Conservation (phyloP, 208 protist genomes). For the Leishmania tropica region DNA sequence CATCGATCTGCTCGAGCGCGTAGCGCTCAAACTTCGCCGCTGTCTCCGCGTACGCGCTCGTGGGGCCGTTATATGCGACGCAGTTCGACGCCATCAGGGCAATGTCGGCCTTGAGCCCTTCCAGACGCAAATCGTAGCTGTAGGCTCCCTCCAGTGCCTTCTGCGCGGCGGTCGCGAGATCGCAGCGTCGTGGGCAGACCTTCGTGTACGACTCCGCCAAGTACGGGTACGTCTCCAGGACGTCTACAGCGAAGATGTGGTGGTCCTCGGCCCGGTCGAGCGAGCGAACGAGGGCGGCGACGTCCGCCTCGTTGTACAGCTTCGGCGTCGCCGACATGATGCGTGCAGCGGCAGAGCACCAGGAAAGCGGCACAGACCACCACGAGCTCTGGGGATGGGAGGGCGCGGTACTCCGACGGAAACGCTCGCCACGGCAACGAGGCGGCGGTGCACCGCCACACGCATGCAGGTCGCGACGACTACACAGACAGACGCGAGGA, state of each 20-base stretch:
- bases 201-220: slow-evolving; percentile 72
- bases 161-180: slow-evolving; percentile 71
- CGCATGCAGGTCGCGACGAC: neutral
- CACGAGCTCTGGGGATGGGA: neutral
- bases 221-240: slow-evolving; percentile 75
- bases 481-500: neutral
- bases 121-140: slow-evolving; percentile 56
- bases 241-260: slow-evolving; percentile 79
- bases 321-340: slow-evolving; percentile 7
- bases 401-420: neutral
- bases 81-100: slow-evolving; percentile 89
- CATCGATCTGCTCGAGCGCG: slow-evolving; percentile 62
- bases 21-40: slow-evolving; percentile 72
- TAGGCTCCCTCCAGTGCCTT: slow-evolving; percentile 69
- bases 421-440: neutral
- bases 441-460: neutral
- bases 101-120: slow-evolving; percentile 62
- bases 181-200: slow-evolving; percentile 74
- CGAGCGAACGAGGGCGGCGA: slow-evolving; percentile 65
- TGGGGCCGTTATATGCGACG: slow-evolving; percentile 74
- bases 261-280: slow-evolving; percentile 76
- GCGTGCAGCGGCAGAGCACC: neutral
- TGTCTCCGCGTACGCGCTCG: slow-evolving; percentile 47
- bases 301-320: slow-evolving; percentile 64
- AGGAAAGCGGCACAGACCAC: neutral